These are phyloP conservation scores for Dothistroma pini DNA, from an alignment of 2,329 filamentous ascomycete genomes.

Conservation along the genomic window DNA sequence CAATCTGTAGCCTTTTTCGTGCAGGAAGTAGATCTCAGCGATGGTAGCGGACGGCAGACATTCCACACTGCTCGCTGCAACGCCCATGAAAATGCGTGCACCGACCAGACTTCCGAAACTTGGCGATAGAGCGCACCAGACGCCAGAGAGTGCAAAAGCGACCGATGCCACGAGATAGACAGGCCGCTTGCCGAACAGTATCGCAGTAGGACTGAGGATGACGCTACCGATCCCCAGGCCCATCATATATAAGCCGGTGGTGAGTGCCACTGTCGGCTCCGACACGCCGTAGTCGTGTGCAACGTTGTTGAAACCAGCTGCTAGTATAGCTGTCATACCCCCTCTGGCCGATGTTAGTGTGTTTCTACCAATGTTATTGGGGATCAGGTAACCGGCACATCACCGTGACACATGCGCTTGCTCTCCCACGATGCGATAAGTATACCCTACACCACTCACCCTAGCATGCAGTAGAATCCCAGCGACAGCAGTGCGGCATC, in stretches of 20 bases:
- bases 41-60: slow-evolving; percentile 91
- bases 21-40: slow-evolving; percentile 93
- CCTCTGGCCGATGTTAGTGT: too few relatives aligned
- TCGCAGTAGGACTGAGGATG: slow-evolving; percentile 82
- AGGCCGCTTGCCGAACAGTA: slow-evolving; percentile 83
- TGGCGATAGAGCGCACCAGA: slow-evolving; percentile 86
- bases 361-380: too few relatives aligned
- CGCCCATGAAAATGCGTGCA: slow-evolving; percentile 80
- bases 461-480: slow-evolving; percentile 89
- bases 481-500: slow-evolving; percentile 76
- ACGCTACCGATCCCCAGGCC: slow-evolving; percentile 83
- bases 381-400: too few relatives aligned
- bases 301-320: slow-evolving; percentile 83
- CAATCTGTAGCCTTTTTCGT: slow-evolving; percentile 87
- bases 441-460: too few relatives aligned
- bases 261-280: slow-evolving; percentile 72
- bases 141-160: slow-evolving; percentile 69
- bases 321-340: slow-evolving; percentile 85
- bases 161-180: slow-evolving; percentile 77
- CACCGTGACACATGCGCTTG: too few relatives aligned
- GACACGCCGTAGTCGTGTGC: slow-evolving; percentile 63
- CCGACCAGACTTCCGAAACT: slow-evolving; percentile 74
- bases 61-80: slow-evolving; percentile 86
- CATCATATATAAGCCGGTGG: slow-evolving; percentile 92
- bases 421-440: too few relatives aligned